Conservation (phyloP, 2,329 filamentous ascomycete genomes). For the Domatiomyces catenatus region DNA sequence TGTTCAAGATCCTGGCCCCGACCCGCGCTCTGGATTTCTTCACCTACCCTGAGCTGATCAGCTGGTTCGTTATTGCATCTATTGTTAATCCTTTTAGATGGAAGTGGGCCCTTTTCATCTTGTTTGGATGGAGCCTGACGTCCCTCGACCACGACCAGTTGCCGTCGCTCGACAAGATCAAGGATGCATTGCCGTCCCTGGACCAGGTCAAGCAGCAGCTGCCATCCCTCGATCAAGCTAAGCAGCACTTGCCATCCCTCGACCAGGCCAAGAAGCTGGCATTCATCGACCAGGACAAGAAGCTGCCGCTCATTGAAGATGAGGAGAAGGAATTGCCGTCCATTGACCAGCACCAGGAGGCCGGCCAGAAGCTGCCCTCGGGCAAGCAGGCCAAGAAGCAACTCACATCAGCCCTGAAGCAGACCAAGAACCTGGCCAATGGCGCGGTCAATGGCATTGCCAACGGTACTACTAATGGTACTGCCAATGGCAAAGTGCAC, state of each 20-base stretch:
- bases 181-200: too few relatives aligned
- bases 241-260: conserved; percentile 37
- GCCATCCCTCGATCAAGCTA: conserved; percentile 24
- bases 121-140: conserved; percentile 57
- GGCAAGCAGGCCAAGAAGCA: conserved; percentile 23
- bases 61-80: conserved; percentile 70
- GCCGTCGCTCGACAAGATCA: too few relatives aligned
- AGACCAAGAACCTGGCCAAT: conserved; percentile 23
- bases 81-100: conserved; percentile 73
- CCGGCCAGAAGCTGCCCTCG: conserved; percentile 8
- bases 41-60: conserved; percentile 69
- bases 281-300: conserved; percentile 24
- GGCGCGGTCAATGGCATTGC: conserved; percentile 22
- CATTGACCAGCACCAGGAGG: conserved; percentile 33
- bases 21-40: conserved; percentile 77
- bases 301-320: conserved; percentile 9
- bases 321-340: conserved; percentile 32
- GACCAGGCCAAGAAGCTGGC: conserved; percentile 34
- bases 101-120: conserved; percentile 79
- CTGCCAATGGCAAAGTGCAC: too few relatives aligned
- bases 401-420: conserved; percentile 23
- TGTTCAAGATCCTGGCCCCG: conserved; percentile 54
- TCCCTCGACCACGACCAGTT: conserved; percentile 50
- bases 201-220: too few relatives aligned
- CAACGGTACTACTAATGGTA: not conserved